Evolutionary conservation across 495 filamentous ascomycete species (phyloP), one percentile per base, ranked within the genome.

Genomic region (Saxophila tyrrhenica): DNA sequence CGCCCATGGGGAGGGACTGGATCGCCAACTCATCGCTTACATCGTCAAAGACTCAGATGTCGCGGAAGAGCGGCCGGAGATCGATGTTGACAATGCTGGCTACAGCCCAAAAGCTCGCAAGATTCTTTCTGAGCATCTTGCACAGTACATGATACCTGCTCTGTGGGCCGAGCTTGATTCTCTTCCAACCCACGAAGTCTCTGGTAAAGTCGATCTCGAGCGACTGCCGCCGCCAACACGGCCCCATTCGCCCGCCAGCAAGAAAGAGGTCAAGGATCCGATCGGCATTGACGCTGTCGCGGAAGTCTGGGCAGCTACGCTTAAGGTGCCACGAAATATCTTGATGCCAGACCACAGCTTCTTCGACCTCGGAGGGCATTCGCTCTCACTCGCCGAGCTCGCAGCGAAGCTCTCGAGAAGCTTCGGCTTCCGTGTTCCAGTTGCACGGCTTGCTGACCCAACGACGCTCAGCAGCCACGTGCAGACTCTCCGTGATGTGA

Each of bases 321-420:
- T 86, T 15, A 79, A 81, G 46, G 72, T 78, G 0, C 70, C 78
- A 3, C 68, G 69, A 39, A 65, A 64, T 15, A 65, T 71, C 29
- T 66, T 86, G 13, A 80, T 77, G 55, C 69, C 79, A 1, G 77
- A 81, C 57, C 76, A 83, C 57, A 78, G 78, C 57, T 86, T 84
- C 66, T 86, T 85, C 60, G 81, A 84, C 56, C 64, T 84, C 2
- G 82, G 82, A n/a, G 82, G 82, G 1, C 82, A 85, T 65, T 83
- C 79, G 10, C 66, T 86, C 56, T 78, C 78, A n/a, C 71, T 86
- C 32, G 82, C 81, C 0, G 80, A 83, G 46, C 73, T 84, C 16
- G 75, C 80, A 19, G 77, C 76, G 2, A 73, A 73, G 48, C 55
- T 84, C 1, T 78, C 79, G 0, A 71, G 72, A 44, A 71, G 71